These are phyloP conservation scores for Marsdenia floribunda DNA, from an alignment of 257 asterid genomes.

Conservation along the genomic window DNA sequence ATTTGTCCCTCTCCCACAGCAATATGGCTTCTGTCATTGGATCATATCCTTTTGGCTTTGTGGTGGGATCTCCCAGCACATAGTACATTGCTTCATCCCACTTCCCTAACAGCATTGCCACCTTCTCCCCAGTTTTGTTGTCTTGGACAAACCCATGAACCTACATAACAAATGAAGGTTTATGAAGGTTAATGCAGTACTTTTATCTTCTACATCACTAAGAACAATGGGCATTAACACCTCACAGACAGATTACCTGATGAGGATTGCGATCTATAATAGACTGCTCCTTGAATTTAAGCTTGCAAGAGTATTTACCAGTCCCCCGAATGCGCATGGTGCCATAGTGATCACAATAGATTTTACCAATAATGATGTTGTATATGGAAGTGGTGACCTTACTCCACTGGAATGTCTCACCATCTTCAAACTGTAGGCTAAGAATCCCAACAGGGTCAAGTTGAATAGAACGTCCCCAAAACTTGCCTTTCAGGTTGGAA, in stretches of 20 bases:
- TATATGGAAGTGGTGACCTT: slow-evolving; percentile 97
- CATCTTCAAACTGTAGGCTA: slow-evolving; percentile 90
- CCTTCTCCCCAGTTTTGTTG: slow-evolving; percentile 92
- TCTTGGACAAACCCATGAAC: slow-evolving; percentile 98
- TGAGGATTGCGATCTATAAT: slow-evolving; percentile 97
- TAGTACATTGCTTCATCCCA: slow-evolving; percentile 99
- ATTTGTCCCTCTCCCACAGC: slow-evolving; percentile 94
- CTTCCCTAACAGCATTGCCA: slow-evolving; percentile 84
- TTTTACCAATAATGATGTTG: slow-evolving; percentile 91
- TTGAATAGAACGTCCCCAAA: slow-evolving; percentile 99
- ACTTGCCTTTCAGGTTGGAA: slow-evolving; percentile 96
- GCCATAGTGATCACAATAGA: slow-evolving; percentile 95
- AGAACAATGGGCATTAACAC: neutral
- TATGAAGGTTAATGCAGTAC: too few species aligned
- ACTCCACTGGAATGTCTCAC: slow-evolving; percentile 97
- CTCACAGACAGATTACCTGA: slow-evolving; percentile 46
- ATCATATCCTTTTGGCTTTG: slow-evolving; percentile 94
- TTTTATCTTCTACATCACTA: neutral
- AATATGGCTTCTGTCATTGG: slow-evolving; percentile 90
- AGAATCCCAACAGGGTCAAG: slow-evolving; percentile 94
- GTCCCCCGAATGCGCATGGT: slow-evolving; percentile 97
- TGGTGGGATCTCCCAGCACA: slow-evolving; percentile 88
- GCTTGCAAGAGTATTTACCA: slow-evolving; percentile 91
- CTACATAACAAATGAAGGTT: slow-evolving; percentile 23
- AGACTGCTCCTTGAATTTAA: slow-evolving; percentile 98